phyloP scores from a whole-genome alignment of 225 moss, liverwort and hornwort genomes.

The Physcomitrellopsis africana region DNA sequence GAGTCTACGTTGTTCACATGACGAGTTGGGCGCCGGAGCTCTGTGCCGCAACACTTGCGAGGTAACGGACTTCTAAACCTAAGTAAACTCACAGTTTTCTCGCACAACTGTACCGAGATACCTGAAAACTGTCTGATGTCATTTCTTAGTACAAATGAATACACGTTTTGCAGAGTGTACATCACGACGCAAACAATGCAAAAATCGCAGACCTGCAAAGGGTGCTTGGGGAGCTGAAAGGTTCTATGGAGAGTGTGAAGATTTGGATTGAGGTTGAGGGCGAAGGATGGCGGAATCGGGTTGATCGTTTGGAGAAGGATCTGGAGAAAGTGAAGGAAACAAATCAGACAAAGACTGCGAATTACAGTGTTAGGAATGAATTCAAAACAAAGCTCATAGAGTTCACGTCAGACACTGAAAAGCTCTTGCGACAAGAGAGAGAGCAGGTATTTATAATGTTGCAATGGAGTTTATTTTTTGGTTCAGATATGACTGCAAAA shows the following conservation, averaged over 20 bases:
- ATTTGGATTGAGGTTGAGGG: conserved; percentile 88
- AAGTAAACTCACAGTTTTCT: background rate
- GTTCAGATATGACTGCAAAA: background rate
- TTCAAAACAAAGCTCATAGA: conserved; percentile 65
- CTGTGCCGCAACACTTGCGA: conserved; percentile 36
- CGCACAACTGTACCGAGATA: background rate
- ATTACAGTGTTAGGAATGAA: conserved; percentile 69
- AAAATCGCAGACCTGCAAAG: conserved; percentile 78
- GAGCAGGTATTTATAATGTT: conserved; percentile 42
- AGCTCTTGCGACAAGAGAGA: conserved; percentile 71
- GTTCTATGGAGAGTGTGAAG: conserved; percentile 85
- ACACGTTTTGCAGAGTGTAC: conserved; percentile 42
- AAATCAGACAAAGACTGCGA: conserved; percentile 61
- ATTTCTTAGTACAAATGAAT: background rate
- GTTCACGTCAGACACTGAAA: conserved; percentile 66
- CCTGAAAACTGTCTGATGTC: background rate
- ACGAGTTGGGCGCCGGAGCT: conserved; percentile 29
- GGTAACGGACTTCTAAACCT: conserved; percentile 26
- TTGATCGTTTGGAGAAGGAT: conserved; percentile 87
- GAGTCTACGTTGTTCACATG: conserved; percentile 27
- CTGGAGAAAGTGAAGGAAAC: conserved; percentile 80
- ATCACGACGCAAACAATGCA: conserved; percentile 67
- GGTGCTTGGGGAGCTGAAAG: conserved; percentile 81
- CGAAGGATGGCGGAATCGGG: conserved; percentile 84
- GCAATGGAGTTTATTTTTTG: background rate